A percentile compares a stretch with the other conserved stretches of the same genome.
phyloP scores from a whole-genome alignment of 805 yeast species.

The Lipomyces mesembrius region DNA sequence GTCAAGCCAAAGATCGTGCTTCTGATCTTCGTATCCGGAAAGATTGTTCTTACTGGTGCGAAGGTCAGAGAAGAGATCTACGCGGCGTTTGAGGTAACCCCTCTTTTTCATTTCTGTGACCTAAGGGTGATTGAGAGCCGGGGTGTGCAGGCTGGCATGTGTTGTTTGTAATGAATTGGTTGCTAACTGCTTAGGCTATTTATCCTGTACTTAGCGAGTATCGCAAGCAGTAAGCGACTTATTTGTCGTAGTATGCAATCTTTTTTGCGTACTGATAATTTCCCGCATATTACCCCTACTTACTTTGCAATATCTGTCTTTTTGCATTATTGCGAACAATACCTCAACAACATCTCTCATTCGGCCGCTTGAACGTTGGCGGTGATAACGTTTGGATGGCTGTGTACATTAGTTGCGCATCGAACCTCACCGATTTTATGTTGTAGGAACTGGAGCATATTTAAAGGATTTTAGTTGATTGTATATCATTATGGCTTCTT shows the following conservation, averaged over 20 bases:
- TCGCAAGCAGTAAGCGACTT: constrained; percentile 63
- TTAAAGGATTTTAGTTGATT: not conserved
- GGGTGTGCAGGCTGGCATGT: not conserved
- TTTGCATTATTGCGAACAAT: not conserved
- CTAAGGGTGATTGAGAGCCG: not conserved
- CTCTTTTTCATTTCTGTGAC: not conserved
- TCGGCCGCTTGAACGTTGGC: not conserved
- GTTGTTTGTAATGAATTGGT: not conserved
- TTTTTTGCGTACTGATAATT: not conserved
- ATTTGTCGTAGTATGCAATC: too few relatives aligned
- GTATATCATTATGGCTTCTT: not conserved
- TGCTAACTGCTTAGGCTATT: constrained; percentile 58
- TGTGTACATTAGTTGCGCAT: not conserved
- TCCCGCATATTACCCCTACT: not conserved
- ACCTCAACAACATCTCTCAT: not conserved
- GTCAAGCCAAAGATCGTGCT: constrained; percentile 97
- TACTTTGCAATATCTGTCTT: not conserved
- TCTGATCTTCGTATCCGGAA: constrained; percentile 94
- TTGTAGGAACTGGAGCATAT: constrained; percentile 2
- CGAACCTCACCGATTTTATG: not conserved
- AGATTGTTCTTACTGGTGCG: constrained; percentile 97
- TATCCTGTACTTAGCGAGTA: constrained; percentile 98
- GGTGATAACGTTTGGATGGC: not conserved
- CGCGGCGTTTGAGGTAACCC: constrained; percentile 78
- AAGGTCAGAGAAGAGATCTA: constrained; percentile 98